Conservation (phyloP, 208 protist species). For the Vickermania spadyakhi region DNA sequence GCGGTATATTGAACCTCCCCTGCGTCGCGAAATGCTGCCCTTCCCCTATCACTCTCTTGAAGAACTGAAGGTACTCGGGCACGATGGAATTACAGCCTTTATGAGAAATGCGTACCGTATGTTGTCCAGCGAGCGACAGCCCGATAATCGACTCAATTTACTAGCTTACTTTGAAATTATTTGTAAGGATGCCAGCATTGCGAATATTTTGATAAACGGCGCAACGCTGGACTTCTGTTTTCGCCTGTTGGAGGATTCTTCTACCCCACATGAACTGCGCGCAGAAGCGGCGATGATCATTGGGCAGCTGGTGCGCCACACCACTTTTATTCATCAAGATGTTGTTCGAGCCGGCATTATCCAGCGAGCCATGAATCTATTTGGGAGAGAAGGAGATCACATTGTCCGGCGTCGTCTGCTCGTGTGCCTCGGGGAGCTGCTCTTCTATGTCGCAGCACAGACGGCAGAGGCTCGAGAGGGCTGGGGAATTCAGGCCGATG, state of each 20-base stretch:
- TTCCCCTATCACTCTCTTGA: conserved; percentile 46
- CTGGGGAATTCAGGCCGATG: conserved; percentile 41
- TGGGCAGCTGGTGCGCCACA: conserved; percentile 78
- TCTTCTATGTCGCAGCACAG: conserved; percentile 87
- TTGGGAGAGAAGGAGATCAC: conserved; percentile 37
- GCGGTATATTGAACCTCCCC: conserved; percentile 58
- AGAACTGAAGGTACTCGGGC: conserved; percentile 45
- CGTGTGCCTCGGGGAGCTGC: conserved; percentile 79
- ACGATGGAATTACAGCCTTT: conserved; percentile 38
- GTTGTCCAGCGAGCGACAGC: conserved; percentile 17
- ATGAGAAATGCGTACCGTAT: conserved; percentile 39
- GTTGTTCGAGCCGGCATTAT: conserved; percentile 60
- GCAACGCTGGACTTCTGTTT: conserved; percentile 86
- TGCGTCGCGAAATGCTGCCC: conserved; percentile 32
- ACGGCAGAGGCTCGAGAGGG: conserved; percentile 34
- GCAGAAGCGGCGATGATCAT: conserved; percentile 67
- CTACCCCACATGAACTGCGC: conserved; percentile 37
- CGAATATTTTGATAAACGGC: conserved; percentile 87
- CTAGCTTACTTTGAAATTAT: conserved; percentile 84
- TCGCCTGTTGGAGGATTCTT: conserved; percentile 41
- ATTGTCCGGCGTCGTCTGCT: conserved; percentile 64
- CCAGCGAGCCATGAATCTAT: conserved; percentile 38
- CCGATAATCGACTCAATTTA: conserved; percentile 54
- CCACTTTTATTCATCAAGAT: conserved; percentile 63
- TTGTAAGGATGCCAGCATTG: conserved; percentile 49